Base-by-base conservation (phyloP, 2,329 filamentous ascomycete species). In the Drechslerella coelobrocha region DNA sequence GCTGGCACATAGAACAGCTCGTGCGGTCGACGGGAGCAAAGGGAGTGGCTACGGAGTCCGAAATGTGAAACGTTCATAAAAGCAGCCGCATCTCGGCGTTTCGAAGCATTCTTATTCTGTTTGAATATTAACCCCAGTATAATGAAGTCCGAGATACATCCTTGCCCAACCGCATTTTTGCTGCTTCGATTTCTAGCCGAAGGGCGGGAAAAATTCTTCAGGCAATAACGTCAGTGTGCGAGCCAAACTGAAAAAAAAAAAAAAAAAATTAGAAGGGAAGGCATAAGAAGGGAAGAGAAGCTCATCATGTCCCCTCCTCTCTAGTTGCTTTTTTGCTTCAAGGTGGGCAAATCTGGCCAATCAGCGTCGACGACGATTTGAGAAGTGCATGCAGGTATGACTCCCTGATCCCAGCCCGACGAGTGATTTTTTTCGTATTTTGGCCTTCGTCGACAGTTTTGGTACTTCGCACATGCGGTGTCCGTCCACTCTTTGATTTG, bases 241-340 rank as follows among this genome's bases (percentile, higher is more conserved):
- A 52, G 48, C 39, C 53, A 14, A n/a, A n/a, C n/a, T 19, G 50
- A 61, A 43, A 69, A 56, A 39, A 57, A 62, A 69, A 56, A 53
- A 56, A 56, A 61, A 56, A 47, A 43, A 61, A 57, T 71, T 53
- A 71, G 62, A 57, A 71, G 59, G 66, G 66, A 71, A 71, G 66
- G 66, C 66, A 71, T 71, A 71, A 59, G 66, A 71, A 71, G 66
- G 57, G 66, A 71, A 71, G 66, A 71, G 66, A 71, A 71, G 66
- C 66, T 71, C 66, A 71, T 71, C 66, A 63, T 54, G 59, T 59
- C 62, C 59, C 53, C 59, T 71, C 66, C 51, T 57, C 66, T 43
- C 43, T 54, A 48, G 48, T 63, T 56, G 53, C 55, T 71, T 65
- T 61, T 63, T 63, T 53, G 48, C 62, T 45, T 14, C 24, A 60